Evolutionary conservation across 1,284 basidiomycete genomes (phyloP), one percentile per base, ranked within the genome.

Genomic region (Puccinia coronata): DNA sequence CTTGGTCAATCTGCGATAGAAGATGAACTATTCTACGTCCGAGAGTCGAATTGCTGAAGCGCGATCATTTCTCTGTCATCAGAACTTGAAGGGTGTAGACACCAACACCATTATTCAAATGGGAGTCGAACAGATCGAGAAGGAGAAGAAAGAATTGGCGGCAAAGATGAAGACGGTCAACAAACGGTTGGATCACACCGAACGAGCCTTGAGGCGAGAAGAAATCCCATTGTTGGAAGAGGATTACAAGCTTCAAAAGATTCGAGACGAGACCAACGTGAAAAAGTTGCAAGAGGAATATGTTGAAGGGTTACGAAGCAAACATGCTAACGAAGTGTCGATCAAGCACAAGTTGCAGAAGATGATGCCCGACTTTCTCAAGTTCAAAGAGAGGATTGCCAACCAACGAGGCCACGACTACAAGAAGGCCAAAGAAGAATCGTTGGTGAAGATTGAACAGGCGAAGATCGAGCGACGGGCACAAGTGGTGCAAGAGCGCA

Each of bases 191-290:
- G 96, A 99, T 86, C 96, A 99, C 87, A 87, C 94, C 85, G 96
- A 99, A 88, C 94, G 97, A 83, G 96, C 96, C 0, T 94, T 93
- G 88, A 92, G 96, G 83, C 94, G 95, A 87, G 95, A 96, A 83
- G 97, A 98, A 87, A 90, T 92, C 16, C 93, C 95, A 0, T 89
- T 98, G 23, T 90, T 98, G 59, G 90, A 89, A 0, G 88, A 93
- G 83, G 96, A 98, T 87, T 99, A 98, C 86, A 92, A 93, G 82
- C 87, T 89, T 0, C 96, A 99, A 86, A 93, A 96, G 86, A 89
- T 89, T 61, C 88, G 89, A 67, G 95, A 97, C 87, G 89, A 89
- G 31, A 88, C 89, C 71, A 91, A 91, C 0, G 93, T 93, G 87
- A 90, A 93, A 80, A 86, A 87, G 0, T 87, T 91, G 49, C 91